Evolutionary conservation across 2,329 filamentous ascomycete genomes (phyloP), one percentile per base, ranked within the genome.

Genomic region (Hypoxylon sp.): DNA sequence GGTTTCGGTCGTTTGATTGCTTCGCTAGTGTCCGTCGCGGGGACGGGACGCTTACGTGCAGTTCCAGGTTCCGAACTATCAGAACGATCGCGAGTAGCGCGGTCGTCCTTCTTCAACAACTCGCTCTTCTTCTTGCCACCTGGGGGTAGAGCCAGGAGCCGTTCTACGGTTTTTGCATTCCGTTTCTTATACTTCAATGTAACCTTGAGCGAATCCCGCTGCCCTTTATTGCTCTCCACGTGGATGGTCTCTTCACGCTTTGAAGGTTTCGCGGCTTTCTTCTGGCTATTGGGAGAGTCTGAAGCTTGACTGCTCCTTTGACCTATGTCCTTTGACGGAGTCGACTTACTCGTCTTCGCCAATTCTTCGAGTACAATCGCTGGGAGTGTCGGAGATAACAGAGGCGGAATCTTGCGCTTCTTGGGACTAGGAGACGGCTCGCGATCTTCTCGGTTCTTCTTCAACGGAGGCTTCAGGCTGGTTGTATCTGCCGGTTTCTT

Each of bases 331-430:
- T 77, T 78, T 25, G 67, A 66, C 17, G 71, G 49, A 57, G 74
- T 67, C 19, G 72, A 76, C 53, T 76, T 80, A 61, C 79, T 78
- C n/a, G 77, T 41, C 30, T 76, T 79, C 14, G 78, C 79, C 14
- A 85, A 76, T 30, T 83, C 82, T 62, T 81, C 83, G 66, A 88
- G 85, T 0, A 89, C 77, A 17, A 83, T 75, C 0, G 84, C 79
- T 0, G 87, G 87, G 5, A 89, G 75, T 0, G 86, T 89, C 0
- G 87, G 87, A 0, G 87, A 89, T 10, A 89, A 78, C 5, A 89
- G 78, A 0, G 82, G 78, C 0, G 86, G 87, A 25, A 88, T 75
- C 50, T 78, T 78, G 7, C 80, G 76, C 67, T 80, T 84, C 71
- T 80, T 85, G 19, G 72, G 70, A 32, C 62, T 75, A 69, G 73